Evolutionary conservation across 371 early-diverging fungal genomes (phyloP).

Genomic region (Lichtheimia corymbifera): DNA sequence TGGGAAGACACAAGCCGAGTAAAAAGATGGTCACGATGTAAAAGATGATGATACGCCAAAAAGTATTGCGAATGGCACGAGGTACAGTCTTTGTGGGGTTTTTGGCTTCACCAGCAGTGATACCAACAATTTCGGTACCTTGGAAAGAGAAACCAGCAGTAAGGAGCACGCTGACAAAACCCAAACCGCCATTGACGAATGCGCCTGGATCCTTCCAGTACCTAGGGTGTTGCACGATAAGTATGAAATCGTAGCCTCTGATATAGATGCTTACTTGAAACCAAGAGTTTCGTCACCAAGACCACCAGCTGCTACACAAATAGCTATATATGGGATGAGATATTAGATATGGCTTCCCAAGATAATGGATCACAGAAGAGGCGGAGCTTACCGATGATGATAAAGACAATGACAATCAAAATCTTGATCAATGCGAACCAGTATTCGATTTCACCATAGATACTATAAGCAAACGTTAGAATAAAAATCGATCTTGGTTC

Average conservation of each 20-base stretch:
- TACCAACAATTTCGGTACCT: constrained; percentile 78
- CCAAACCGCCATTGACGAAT: constrained; percentile 74
- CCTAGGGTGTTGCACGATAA: constrained; percentile 3
- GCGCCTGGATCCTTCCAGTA: constrained; percentile 79
- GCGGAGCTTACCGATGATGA: constrained; percentile 57
- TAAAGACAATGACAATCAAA: constrained; percentile 66
- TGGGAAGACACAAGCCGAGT: constrained; percentile 70
- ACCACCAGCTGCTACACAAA: constrained; percentile 68
- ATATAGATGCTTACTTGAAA: constrained; percentile 17
- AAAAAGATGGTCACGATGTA: constrained; percentile 67
- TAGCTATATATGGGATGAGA: constrained; percentile 40
- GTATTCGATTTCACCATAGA: constrained; percentile 75
- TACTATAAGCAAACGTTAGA: constrained; percentile 19
- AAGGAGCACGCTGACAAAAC: constrained; percentile 68
- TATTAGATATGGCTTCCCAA: background rate
- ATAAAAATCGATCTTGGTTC: no score
- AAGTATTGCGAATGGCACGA: constrained; percentile 69
- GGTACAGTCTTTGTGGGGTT: constrained; percentile 75
- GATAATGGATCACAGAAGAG: background rate
- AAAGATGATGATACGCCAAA: constrained; percentile 76
- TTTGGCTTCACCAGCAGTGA: constrained; percentile 74
- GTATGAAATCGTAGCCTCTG: background rate
- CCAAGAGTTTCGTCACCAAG: constrained; percentile 63
- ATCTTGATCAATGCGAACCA: constrained; percentile 79
- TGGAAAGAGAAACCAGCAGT: constrained; percentile 84